Evolutionary conservation across 2,329 filamentous ascomycete species (phyloP).

Genomic region (Alternaria brassicicola): DNA sequence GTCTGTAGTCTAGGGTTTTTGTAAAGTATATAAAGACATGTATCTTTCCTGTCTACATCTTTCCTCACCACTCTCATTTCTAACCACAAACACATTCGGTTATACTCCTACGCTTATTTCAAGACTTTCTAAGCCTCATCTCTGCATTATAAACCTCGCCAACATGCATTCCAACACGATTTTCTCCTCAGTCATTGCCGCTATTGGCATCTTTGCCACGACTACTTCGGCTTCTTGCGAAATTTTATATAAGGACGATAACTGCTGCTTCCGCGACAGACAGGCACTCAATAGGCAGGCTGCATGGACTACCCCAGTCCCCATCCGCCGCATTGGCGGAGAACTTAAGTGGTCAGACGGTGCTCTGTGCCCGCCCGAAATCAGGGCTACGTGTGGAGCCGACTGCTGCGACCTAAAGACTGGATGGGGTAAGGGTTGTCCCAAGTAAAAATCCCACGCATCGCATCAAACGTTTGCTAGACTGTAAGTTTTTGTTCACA

Average conservation of each 20-base stretch:
- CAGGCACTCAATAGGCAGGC: not conserved
- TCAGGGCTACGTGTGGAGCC: not conserved
- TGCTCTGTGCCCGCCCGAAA: not conserved
- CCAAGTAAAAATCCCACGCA: not conserved
- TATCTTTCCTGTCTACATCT: too few species aligned
- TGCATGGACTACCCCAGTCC: too few species aligned
- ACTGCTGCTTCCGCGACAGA: not conserved
- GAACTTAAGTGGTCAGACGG: too few species aligned
- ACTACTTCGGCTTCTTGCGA: not conserved
- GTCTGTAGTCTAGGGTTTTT: too few species aligned
- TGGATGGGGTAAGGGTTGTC: not conserved
- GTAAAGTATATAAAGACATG: too few species aligned
- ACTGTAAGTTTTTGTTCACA: too few species aligned
- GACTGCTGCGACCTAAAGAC: not conserved
- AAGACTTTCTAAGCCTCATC: too few species aligned
- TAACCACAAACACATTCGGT: too few species aligned
- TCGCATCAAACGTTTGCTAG: too few species aligned
- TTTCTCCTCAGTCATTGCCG: not conserved
- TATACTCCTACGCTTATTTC: too few species aligned
- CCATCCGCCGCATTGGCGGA: too few species aligned
- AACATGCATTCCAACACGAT: not conserved
- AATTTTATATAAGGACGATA: not conserved
- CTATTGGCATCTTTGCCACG: not conserved
- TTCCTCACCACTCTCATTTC: too few species aligned
- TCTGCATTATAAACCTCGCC: not conserved